Evolutionary conservation across 2,329 filamentous ascomycete genomes (phyloP).

Genomic region (Neoascochyta sp.): DNA sequence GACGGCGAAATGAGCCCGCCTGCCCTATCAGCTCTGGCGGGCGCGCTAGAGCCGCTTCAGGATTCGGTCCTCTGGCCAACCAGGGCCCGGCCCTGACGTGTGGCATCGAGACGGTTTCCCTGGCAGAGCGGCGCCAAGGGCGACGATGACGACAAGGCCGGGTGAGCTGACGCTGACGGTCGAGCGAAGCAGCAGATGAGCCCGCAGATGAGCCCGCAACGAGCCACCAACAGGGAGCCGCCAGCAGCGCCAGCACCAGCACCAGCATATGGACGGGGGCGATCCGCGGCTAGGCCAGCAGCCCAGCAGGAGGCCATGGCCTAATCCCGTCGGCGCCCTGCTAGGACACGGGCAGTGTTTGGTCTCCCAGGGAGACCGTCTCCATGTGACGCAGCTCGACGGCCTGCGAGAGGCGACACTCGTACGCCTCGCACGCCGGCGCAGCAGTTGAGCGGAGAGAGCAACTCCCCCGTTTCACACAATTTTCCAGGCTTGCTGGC

Average conservation of each 20-base stretch:
- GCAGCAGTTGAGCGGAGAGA: slow-evolving; percentile 22
- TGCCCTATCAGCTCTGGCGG: slow-evolving; percentile 22
- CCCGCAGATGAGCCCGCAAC: slow-evolving; percentile 3
- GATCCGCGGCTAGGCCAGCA: slow-evolving; percentile 14
- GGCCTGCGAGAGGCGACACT: slow-evolving; percentile 8
- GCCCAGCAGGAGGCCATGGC: slow-evolving; percentile 3
- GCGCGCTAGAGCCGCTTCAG: slow-evolving; percentile 14
- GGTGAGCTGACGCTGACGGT: slow-evolving; percentile 19
- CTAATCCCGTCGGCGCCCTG: slow-evolving; percentile 9
- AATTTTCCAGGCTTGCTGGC: slow-evolving; percentile 16
- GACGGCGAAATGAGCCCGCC: slow-evolving; percentile 25
- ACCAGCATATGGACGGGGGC: too few relatives aligned
- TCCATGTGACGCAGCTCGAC: slow-evolving; percentile 18
- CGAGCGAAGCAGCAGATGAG: slow-evolving; percentile 18
- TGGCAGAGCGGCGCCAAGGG: slow-evolving; percentile 26
- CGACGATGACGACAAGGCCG: slow-evolving; percentile 29
- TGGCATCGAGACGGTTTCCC: slow-evolving; percentile 25
- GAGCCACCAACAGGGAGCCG: background rate
- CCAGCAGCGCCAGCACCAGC: too few relatives aligned
- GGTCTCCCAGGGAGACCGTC: slow-evolving; percentile 28
- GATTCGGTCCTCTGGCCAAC: slow-evolving; percentile 19
- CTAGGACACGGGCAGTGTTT: slow-evolving; percentile 4
- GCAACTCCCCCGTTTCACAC: slow-evolving; percentile 26
- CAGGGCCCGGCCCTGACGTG: slow-evolving; percentile 9
- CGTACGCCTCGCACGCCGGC: slow-evolving; percentile 10